phyloP scores from a whole-genome alignment of 2,329 filamentous ascomycete species.

The Paracamarosporium sp. region DNA sequence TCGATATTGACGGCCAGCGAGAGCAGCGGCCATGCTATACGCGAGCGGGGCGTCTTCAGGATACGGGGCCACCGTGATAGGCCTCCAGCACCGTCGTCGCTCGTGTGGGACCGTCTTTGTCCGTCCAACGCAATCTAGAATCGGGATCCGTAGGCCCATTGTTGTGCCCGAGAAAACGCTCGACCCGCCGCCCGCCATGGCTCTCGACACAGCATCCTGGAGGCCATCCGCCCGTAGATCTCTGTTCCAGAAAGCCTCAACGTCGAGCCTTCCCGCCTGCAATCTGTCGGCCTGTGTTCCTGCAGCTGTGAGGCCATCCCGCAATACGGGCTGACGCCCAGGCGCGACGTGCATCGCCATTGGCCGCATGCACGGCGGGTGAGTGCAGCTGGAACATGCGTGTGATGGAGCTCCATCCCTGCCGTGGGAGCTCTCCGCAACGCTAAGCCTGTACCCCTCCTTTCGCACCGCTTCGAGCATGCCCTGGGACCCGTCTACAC shows the following conservation, averaged over 20 bases:
- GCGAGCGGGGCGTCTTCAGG: constrained; percentile 14
- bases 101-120: constrained; percentile 22
- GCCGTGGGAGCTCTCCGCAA: constrained; percentile 21
- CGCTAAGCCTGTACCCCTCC: constrained; percentile 25
- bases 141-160: constrained; percentile 31
- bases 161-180: constrained; percentile 17
- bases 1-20: constrained; percentile 19
- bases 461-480: constrained; percentile 22
- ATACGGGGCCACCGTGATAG: not conserved
- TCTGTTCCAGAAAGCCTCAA: constrained; percentile 11
- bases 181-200: too few species aligned
- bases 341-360: constrained; percentile 20
- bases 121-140: constrained; percentile 43
- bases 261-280: constrained; percentile 20
- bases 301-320: constrained; percentile 46
- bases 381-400: constrained; percentile 44
- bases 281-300: constrained; percentile 39
- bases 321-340: constrained; percentile 35
- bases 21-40: constrained; percentile 7
- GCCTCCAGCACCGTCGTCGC: constrained; percentile 15
- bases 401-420: constrained; percentile 43
- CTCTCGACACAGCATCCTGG: too few species aligned
- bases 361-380: constrained; percentile 45
- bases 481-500: constrained; percentile 25
- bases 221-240: too few species aligned